Percentiles rank a stretch among this genome's conserved stretches.
Evolutionary conservation across 106 monocot species (phyloP).

Genomic region (Dendrobium catenatum): DNA sequence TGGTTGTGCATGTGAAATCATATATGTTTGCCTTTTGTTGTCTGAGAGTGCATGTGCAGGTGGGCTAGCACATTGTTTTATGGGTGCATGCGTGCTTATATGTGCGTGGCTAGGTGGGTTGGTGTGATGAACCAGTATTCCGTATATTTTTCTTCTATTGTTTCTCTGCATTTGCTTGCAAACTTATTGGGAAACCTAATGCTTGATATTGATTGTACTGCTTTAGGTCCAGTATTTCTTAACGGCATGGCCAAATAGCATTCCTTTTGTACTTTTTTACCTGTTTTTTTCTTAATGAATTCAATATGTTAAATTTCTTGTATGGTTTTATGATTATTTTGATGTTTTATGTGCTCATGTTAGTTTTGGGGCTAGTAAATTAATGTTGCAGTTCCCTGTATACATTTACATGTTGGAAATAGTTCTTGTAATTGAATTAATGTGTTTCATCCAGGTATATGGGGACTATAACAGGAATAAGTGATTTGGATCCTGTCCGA

Average conservation of each 20-base stretch:
- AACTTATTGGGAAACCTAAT: neutral
- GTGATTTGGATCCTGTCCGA: constrained; percentile 76
- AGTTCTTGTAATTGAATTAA: neutral
- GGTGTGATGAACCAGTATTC: neutral
- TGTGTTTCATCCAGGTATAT: constrained; percentile 52
- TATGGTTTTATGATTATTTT: neutral
- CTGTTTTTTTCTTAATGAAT: neutral
- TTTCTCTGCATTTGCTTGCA: neutral
- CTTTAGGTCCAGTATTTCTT: neutral
- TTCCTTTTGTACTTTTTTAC: neutral
- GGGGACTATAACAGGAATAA: constrained; percentile 88
- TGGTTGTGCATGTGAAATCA: neutral
- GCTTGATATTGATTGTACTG: neutral
- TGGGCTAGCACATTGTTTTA: neutral
- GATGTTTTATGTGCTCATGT: neutral
- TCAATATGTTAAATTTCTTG: neutral
- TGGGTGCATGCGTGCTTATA: neutral
- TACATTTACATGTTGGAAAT: neutral
- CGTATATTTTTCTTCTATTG: neutral
- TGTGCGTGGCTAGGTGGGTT: neutral
- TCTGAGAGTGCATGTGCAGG: too few species aligned
- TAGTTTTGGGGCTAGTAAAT: neutral
- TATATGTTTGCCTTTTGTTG: neutral
- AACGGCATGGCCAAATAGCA: neutral
- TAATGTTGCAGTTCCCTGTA: neutral